Base-by-base conservation (phyloP, 2,329 filamentous ascomycete genomes). In the Penicillium sclerotiorum region DNA sequence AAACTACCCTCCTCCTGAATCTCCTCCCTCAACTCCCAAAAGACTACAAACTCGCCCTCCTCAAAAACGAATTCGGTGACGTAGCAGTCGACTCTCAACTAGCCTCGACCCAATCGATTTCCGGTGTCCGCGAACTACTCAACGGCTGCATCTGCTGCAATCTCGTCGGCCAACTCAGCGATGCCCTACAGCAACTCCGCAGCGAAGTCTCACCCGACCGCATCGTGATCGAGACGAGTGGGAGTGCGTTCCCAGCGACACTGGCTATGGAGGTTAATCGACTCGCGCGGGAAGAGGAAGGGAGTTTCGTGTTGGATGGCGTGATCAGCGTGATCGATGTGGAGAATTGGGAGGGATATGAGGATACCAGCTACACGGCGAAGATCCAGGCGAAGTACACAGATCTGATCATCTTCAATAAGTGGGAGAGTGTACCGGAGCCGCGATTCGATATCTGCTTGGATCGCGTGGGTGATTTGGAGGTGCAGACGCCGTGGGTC, bases 141-240 rank as follows among this genome's bases (percentile, higher is more conserved):
- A 95, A 96, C 70, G 94, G 93, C 59, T 97, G 94, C 75, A 97
- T 99, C 73, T 99, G 94, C 82, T 99, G 94, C 77, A 97, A 97
- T 69, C 87, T 97, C 21, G 93, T 99, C 53, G 94, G 94, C 13
- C 90, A 95, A 71, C 84, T 99, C 7, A 83, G 84, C 52, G 85
- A 88, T 40, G 92, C 93, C 1, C 84, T 99, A 15, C 75, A 81
- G 36, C 86, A 94, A 65, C 84, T 99, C 33, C 81, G 82, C 43
- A 71, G 75, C 21, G 74, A 80, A 30, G 74, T 80, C 5, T 55
- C 59, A 0, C 93, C 91, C 0, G 89, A 96, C 67, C 83, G 94
- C 47, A 94, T 99, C 71, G 84, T 99, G 45, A 86, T 99, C 68
- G 94, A 99, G 79, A 99, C 94, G 2, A 89, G 84, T 32, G 94